A percentile compares a stretch with the other conserved stretches of the same genome.
Evolutionary conservation across 2,329 filamentous ascomycete species (phyloP).

Genomic region (Fusarium heterosporum): DNA sequence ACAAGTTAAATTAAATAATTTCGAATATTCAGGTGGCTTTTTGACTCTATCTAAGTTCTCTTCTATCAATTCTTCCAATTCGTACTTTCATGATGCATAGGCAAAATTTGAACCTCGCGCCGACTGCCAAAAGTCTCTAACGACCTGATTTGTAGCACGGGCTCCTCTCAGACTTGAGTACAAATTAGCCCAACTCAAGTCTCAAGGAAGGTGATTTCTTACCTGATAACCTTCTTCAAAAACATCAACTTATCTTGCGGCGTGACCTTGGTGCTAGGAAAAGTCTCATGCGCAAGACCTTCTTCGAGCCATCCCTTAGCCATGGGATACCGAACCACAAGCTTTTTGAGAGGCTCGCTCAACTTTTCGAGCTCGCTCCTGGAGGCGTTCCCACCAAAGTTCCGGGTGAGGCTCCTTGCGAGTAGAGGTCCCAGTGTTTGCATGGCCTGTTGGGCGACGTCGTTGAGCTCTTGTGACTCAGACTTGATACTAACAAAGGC

Average conservation of each 20-base stretch:
- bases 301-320: constrained; percentile 72
- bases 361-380: constrained; percentile 79
- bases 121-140: constrained; percentile 79
- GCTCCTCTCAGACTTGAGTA: constrained; percentile 69
- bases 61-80: constrained; percentile 3
- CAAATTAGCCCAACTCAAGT: neutral
- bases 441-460: constrained; percentile 63
- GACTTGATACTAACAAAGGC: constrained; percentile 64
- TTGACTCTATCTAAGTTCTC: neutral
- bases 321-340: constrained; percentile 67
- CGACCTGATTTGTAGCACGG: constrained; percentile 72
- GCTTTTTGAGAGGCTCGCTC: constrained; percentile 76
- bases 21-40: neutral
- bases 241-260: constrained; percentile 71
- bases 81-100: constrained; percentile 63
- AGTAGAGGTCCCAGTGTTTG: constrained; percentile 71
- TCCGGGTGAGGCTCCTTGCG: constrained; percentile 69
- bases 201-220: neutral
- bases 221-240: constrained; percentile 74
- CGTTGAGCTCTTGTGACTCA: constrained; percentile 56
- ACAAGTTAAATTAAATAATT: neutral
- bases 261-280: constrained; percentile 70
- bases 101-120: constrained; percentile 72
- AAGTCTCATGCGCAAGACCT: constrained; percentile 66
- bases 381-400: constrained; percentile 75